Evolutionary conservation across 176 grass and related monocot species (phyloP).

Genomic region (Raddia distichophylla): DNA sequence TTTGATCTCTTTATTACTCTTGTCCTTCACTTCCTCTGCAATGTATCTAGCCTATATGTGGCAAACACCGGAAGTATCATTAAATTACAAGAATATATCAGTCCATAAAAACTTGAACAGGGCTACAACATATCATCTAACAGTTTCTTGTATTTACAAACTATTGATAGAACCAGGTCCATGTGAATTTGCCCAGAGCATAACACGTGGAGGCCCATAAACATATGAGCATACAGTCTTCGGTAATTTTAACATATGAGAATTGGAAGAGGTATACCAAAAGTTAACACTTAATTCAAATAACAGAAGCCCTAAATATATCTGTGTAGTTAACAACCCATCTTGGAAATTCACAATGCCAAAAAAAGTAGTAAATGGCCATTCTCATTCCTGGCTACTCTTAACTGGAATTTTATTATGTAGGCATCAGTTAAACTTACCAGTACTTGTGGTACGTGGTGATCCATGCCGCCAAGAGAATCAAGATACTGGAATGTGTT

Average conservation of each 20-base stretch:
- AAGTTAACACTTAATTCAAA: conserved; percentile 6
- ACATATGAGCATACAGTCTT: conserved; percentile 25
- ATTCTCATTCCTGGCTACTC: not conserved
- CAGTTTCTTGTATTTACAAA: conserved; percentile 8
- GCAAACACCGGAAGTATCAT: conserved; percentile 30
- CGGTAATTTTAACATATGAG: not conserved
- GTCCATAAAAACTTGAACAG: not conserved
- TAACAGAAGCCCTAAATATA: not conserved
- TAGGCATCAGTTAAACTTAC: conserved; percentile 46
- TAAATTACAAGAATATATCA: conserved; percentile 18
- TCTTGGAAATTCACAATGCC: not conserved
- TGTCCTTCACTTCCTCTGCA: conserved; percentile 78
- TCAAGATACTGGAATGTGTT: conserved; percentile 85
- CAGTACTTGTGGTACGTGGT: conserved; percentile 40
- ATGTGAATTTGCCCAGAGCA: conserved; percentile 23
- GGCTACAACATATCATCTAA: conserved; percentile 32
- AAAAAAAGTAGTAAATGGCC: not conserved
- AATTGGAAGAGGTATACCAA: not conserved
- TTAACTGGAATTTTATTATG: not conserved
- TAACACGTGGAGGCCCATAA: conserved; percentile 14
- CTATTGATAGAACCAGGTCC: not conserved
- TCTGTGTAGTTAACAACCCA: not conserved
- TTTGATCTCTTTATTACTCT: conserved; percentile 65
- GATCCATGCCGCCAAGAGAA: conserved; percentile 71
- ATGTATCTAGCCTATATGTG: conserved; percentile 64